Evolutionary conservation across 1,139 yeast genomes (phyloP).

Genomic region (Geotrichum carabidarum): DNA sequence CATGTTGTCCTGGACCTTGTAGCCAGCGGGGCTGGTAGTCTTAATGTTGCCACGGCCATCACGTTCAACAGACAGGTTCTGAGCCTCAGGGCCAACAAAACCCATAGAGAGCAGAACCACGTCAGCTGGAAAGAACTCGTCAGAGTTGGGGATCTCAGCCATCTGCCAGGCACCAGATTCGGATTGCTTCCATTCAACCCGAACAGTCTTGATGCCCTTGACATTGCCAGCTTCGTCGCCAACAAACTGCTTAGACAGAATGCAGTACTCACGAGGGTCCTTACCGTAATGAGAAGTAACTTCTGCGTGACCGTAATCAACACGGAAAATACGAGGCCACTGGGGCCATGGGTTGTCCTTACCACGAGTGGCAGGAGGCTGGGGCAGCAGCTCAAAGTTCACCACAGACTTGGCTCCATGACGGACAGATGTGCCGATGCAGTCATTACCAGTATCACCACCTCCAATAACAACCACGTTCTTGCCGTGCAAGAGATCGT

Average conservation of each 20-base stretch:
- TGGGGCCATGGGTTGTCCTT: slow-evolving; percentile 99
- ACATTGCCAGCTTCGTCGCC: slow-evolving; percentile 94
- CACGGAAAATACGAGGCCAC: slow-evolving; percentile 97
- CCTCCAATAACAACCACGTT: slow-evolving; percentile 96
- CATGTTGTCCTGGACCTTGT: slow-evolving; percentile 63
- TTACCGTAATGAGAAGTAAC: slow-evolving; percentile 90
- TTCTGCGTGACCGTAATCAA: slow-evolving; percentile 96
- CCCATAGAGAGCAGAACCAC: slow-evolving; percentile 94
- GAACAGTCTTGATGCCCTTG: slow-evolving; percentile 82
- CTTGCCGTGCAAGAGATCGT: slow-evolving; percentile 70
- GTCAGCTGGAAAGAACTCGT: slow-evolving; percentile 91
- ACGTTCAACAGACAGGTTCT: slow-evolving; percentile 63
- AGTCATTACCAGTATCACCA: slow-evolving; percentile 99
- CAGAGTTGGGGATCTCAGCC: slow-evolving; percentile 94
- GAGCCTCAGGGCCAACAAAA: slow-evolving; percentile 91
- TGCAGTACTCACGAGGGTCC: slow-evolving; percentile 96
- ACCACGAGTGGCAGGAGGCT: slow-evolving; percentile 79
- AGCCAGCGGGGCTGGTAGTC: slow-evolving; percentile 48
- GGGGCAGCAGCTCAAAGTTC: slow-evolving; percentile 90
- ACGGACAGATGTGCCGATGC: slow-evolving; percentile 94
- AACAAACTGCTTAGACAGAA: slow-evolving; percentile 88
- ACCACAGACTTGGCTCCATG: slow-evolving; percentile 93
- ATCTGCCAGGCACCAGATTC: slow-evolving; percentile 98
- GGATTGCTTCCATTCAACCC: slow-evolving; percentile 96
- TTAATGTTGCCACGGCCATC: slow-evolving; percentile 83